Evolutionary conservation across 1,284 basidiomycete genomes (phyloP).

Genomic region (Thecaphora thlaspeos): DNA sequence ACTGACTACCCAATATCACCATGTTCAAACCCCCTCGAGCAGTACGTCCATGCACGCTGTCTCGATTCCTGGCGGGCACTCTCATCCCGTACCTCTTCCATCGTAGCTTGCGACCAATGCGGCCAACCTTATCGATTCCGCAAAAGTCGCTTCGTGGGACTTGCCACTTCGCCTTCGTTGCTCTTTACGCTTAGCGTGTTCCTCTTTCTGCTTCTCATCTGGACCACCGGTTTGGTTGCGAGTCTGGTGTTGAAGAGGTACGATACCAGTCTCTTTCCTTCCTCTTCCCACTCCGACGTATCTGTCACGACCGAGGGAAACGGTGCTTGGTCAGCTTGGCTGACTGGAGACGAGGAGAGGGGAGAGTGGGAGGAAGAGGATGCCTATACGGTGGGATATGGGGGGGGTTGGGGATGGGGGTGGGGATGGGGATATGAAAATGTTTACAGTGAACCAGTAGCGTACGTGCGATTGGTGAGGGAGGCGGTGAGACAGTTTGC

Average conservation of each 20-base stretch:
- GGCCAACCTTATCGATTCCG: constrained; percentile 45
- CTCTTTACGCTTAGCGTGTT: constrained; percentile 32
- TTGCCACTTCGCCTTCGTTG: constrained; percentile 32
- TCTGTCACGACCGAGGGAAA: not conserved
- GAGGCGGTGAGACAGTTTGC: constrained; percentile 34
- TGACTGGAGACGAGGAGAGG: too few species aligned
- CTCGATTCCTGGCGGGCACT: constrained; percentile 42
- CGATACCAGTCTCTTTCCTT: constrained; percentile 4
- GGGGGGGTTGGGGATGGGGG: too few species aligned
- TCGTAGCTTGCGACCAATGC: constrained; percentile 48
- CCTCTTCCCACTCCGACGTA: not conserved
- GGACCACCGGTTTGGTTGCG: constrained; percentile 26
- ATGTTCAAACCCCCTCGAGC: too few species aligned
- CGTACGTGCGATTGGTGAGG: constrained; percentile 31
- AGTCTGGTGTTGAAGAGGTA: constrained; percentile 26
- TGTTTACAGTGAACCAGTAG: constrained; percentile 30
- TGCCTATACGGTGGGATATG: too few species aligned
- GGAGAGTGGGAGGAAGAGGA: too few species aligned
- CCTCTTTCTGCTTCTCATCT: constrained; percentile 33
- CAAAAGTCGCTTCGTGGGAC: constrained; percentile 35
- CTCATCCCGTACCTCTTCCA: constrained; percentile 32
- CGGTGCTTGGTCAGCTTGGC: not conserved
- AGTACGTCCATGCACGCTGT: constrained; percentile 53
- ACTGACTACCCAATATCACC: too few species aligned
- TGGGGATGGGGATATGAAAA: constrained; percentile 13